These are phyloP conservation scores for Akanthomyces lecanii DNA, from an alignment of 2,329 filamentous ascomycete genomes.

Conservation along the genomic window DNA sequence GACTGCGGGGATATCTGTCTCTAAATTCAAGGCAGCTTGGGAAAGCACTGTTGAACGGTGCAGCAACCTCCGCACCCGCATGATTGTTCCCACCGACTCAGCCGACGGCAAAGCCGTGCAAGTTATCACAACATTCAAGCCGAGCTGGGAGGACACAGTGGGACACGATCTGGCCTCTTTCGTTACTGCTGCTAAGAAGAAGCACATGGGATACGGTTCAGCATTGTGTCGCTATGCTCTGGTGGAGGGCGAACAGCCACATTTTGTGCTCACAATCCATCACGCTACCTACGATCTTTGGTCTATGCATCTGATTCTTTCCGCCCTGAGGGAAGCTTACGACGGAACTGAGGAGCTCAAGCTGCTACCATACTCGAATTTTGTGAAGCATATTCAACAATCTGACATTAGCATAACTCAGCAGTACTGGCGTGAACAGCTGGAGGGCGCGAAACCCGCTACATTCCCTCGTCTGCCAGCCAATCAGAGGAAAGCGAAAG, in stretches of 20 bases:
- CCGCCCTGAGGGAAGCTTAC: neutral
- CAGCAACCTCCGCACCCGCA: slow-evolving; percentile 17
- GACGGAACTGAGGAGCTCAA: neutral
- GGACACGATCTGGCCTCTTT: neutral
- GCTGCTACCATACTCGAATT: neutral
- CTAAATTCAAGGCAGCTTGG: slow-evolving; percentile 29
- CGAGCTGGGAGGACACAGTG: neutral
- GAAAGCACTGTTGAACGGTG: slow-evolving; percentile 12
- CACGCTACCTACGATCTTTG: slow-evolving; percentile 9
- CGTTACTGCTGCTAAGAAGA: neutral
- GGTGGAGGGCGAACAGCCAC: neutral
- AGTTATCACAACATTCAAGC: neutral
- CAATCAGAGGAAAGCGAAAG: neutral
- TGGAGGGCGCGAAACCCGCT: neutral
- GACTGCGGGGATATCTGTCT: slow-evolving; percentile 19
- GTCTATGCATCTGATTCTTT: neutral
- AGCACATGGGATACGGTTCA: neutral
- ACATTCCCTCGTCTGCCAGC: neutral
- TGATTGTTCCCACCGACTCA: slow-evolving; percentile 3
- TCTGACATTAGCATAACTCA: neutral
- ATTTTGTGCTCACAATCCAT: neutral
- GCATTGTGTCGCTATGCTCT: neutral
- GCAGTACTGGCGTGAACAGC: slow-evolving; percentile 5
- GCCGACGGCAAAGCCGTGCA: slow-evolving; percentile 12
- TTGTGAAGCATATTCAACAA: neutral